Percentiles rank a stretch among this genome's conserved stretches.
Conservation (phyloP, 805 yeast genomes). For the Candida yuanshanica region DNA sequence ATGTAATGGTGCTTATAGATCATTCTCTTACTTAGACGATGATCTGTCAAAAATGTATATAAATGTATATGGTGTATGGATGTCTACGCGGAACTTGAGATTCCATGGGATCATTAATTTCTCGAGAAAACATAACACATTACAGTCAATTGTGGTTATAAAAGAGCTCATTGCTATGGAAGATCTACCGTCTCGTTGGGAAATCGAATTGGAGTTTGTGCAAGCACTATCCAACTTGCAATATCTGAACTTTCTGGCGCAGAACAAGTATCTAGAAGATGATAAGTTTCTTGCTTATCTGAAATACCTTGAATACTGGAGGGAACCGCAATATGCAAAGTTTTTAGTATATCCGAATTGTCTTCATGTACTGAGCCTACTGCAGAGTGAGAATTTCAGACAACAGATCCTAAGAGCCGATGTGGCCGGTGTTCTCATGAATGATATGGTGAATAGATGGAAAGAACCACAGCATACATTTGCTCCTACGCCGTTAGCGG, state of each 20-base stretch:
- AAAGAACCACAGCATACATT: constrained; percentile 17
- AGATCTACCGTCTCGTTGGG: constrained; percentile 73
- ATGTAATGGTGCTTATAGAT: not conserved
- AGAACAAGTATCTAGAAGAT: constrained; percentile 69
- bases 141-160: no score
- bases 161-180: not conserved
- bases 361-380: constrained; percentile 56
- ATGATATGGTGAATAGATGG: constrained; percentile 76
- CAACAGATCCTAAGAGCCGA: constrained; percentile 51
- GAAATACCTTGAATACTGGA: constrained; percentile 83
- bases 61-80: no score
- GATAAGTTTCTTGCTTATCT: constrained; percentile 69
- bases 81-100: no score
- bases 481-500: constrained; percentile 23
- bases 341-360: constrained; percentile 83
- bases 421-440: constrained; percentile 53
- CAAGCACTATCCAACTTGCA: constrained; percentile 89
- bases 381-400: constrained; percentile 48
- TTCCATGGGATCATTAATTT: no score
- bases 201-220: constrained; percentile 74
- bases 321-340: constrained; percentile 60
- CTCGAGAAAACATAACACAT: no score
- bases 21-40: no score
- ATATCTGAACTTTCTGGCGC: constrained; percentile 82
- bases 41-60: no score